Conservation (phyloP, 169 alveolate species). For the Babesia sp. region DNA sequence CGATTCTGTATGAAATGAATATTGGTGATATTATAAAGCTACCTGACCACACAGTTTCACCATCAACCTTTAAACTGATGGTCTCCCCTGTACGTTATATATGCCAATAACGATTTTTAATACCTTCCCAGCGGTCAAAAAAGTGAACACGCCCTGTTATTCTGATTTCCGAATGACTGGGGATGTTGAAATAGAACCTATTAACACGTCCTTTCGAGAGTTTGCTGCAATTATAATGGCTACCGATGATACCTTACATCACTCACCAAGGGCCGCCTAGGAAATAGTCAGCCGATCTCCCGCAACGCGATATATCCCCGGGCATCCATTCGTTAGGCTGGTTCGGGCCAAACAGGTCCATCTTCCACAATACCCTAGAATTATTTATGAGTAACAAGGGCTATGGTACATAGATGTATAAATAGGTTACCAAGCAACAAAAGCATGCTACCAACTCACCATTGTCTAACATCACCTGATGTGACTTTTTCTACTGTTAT, state of each 20-base stretch:
- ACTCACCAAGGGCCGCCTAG: conserved; percentile 66
- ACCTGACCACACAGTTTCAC: conserved; percentile 71
- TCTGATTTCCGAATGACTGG: conserved; percentile 65
- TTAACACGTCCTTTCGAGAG: conserved; percentile 52
- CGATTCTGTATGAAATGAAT: conserved; percentile 16
- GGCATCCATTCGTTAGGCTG: conserved; percentile 52
- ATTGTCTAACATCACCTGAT: conserved; percentile 47
- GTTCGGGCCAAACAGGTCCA: conserved; percentile 47
- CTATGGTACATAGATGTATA: no score
- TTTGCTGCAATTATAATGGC: not conserved
- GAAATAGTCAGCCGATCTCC: conserved; percentile 57
- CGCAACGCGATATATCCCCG: conserved; percentile 31
- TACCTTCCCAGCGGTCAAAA: conserved; percentile 78
- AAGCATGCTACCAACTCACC: conserved; percentile 11
- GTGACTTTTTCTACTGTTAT: conserved; percentile 15
- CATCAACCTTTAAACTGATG: conserved; percentile 69
- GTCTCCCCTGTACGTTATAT: conserved; percentile 67
- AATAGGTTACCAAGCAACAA: not conserved
- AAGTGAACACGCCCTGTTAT: conserved; percentile 77
- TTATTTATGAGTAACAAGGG: not conserved
- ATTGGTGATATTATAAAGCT: conserved; percentile 5
- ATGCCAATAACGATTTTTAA: not conserved
- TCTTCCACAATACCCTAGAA: conserved; percentile 43
- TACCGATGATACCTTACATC: not conserved
- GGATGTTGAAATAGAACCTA: conserved; percentile 46